Percentiles rank a stretch among this genome's conserved stretches.
phyloP scores from a whole-genome alignment of 2,329 filamentous ascomycete species.

The Massarina eburnea region DNA sequence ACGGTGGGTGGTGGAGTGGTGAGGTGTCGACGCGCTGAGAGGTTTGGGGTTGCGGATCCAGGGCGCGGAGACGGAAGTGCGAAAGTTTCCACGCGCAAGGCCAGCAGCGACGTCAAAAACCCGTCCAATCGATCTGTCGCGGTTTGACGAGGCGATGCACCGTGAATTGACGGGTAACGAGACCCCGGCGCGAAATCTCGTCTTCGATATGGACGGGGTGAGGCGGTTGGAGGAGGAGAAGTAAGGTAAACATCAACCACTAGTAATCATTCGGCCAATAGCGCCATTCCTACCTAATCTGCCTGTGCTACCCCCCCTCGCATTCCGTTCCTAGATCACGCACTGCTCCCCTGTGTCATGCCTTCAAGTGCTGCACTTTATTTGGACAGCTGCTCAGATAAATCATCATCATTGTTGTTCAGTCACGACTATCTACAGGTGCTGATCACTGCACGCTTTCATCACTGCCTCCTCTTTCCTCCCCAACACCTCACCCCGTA shows the following conservation, averaged over 20 bases:
- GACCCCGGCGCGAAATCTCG: slow-evolving; percentile 21
- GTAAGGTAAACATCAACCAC: slow-evolving; percentile 36
- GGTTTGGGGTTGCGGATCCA: slow-evolving; percentile 24
- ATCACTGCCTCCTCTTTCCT: too few species aligned
- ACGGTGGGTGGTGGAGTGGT: slow-evolving; percentile 19
- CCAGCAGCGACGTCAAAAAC: slow-evolving; percentile 17
- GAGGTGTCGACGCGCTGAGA: slow-evolving; percentile 37
- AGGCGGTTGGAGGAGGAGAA: slow-evolving; percentile 25
- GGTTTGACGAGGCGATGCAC: slow-evolving; percentile 24
- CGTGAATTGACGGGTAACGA: slow-evolving; percentile 26
- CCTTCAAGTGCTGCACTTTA: background rate
- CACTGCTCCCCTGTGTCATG: background rate
- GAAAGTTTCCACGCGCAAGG: slow-evolving; percentile 31
- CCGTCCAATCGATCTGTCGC: slow-evolving; percentile 12
- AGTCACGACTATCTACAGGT: background rate
- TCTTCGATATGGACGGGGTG: slow-evolving; percentile 27
- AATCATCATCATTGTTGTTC: background rate
- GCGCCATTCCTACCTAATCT: slow-evolving; percentile 35
- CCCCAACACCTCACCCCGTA: too few species aligned
- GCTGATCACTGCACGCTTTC: background rate
- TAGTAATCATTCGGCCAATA: slow-evolving; percentile 41
- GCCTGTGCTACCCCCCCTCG: slow-evolving; percentile 34
- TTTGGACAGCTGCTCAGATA: background rate
- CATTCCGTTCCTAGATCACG: slow-evolving; percentile 19
- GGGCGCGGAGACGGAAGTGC: slow-evolving; percentile 35